Evolutionary conservation across 2,329 filamentous ascomycete species (phyloP).

Genomic region (Alternaria ventricosa): DNA sequence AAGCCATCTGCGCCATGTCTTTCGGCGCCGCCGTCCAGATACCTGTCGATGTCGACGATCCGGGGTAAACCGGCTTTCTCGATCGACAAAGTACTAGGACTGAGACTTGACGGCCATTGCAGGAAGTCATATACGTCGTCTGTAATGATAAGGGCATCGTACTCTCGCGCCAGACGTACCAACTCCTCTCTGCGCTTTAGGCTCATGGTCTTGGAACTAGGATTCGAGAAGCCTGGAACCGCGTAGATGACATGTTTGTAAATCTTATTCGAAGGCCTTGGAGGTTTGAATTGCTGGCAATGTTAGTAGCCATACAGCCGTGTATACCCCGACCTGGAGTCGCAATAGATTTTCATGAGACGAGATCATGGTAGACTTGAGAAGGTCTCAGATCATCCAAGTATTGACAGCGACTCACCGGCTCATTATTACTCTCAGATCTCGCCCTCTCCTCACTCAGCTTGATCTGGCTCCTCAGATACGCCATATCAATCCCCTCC

Average conservation of each 20-base stretch:
- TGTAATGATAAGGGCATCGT: conserved; percentile 81
- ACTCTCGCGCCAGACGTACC: conserved; percentile 76
- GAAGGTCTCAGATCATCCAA: background rate
- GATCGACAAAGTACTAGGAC: conserved; percentile 28
- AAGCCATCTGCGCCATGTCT: conserved; percentile 63
- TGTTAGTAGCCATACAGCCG: conserved; percentile 12
- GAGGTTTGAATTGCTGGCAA: conserved; percentile 62
- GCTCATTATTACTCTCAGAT: conserved; percentile 47
- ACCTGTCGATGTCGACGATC: conserved; percentile 78
- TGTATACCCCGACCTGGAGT: background rate
- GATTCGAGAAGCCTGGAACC: conserved; percentile 89
- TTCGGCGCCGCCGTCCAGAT: conserved; percentile 64
- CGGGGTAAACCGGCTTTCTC: conserved; percentile 66
- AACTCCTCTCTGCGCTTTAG: conserved; percentile 70
- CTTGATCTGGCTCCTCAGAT: conserved; percentile 59
- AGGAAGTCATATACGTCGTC: conserved; percentile 97
- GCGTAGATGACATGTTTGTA: conserved; percentile 89
- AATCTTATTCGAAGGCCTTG: conserved; percentile 70
- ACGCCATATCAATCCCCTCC: conserved; percentile 74
- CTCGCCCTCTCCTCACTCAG: conserved; percentile 56
- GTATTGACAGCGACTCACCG: conserved; percentile 47
- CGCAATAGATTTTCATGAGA: background rate
- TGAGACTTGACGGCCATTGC: conserved; percentile 68
- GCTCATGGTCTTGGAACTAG: conserved; percentile 83
- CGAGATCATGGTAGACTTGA: background rate